Evolutionary conservation across 805 yeast species (phyloP), one percentile per base, ranked within the genome.

Genomic region (Kazachstania psychrophila): DNA sequence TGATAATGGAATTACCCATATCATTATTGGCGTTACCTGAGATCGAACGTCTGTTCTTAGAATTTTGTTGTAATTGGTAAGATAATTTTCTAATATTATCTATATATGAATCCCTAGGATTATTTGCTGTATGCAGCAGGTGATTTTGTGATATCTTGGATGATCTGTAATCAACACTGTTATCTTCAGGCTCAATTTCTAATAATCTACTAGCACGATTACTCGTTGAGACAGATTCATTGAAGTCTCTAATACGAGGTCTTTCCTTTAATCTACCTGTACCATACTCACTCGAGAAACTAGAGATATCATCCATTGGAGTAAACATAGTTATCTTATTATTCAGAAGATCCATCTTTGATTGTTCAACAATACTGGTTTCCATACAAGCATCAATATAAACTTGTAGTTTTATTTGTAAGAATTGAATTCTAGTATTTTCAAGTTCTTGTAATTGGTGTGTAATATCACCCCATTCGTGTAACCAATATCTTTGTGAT

Each of bases 281-380:
- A n/a, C 63, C 61, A 37, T 42, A 48, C 31, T 50, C 44, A 32
- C 51, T 53, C 9, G 63, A 53, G 33, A 58, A 57, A n/a, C 45
- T 45, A 1, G 53, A 18, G 9, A 58, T 56, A 36, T 57, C 60
- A 34, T 54, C 57, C 23, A 43, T 43, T 9, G 61, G 47, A 1
- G 59, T 55, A 37, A 50, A 56, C 10, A 44, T 41, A 4, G 41
- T 45, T 16, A 57, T 40, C 23, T 45, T 45, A 33, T 48, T 50
- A 9, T 41, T 49, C 8, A 57, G 38, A 15, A 40, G 23, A 22
- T 58, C 59, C 44, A 52, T 44, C 33, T 47, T 48, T 1, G 54
- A 29, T 31, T 54, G 59, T 34, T 58, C 62, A 19, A 57, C 26
- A 6, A 52, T 39, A 31, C 46, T 40, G 5, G 55, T 47, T 31